Evolutionary conservation across 2,329 filamentous ascomycete genomes (phyloP), one percentile per base, ranked within the genome.

Genomic region (Xylaria sp.): DNA sequence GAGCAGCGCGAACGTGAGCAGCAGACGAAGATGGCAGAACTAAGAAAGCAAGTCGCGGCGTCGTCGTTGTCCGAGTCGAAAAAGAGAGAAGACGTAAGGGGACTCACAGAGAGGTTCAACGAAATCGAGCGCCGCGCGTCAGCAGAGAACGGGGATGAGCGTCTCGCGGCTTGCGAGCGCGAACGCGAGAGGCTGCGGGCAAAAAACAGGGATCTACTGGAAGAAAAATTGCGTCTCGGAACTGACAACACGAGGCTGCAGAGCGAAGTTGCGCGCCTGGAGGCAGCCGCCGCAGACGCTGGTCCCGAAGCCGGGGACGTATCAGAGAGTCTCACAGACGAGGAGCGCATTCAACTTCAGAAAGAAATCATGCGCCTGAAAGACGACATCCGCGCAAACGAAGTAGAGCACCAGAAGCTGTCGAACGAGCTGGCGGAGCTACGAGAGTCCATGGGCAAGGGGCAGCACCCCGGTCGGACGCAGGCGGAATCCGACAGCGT

Each of bases 1-100:
- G 63, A 70, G 44, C 48, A 69, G 18, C 1, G 59, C 23, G 48
- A 69, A 15, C 44, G 31, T 31, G 41, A 62, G 55, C 66, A 31
- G 13, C 48, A 59, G 10, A 39, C 55, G 4, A 31, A 25, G 20
- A 57, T 44, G 57, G 52, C 20, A 10, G 51, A 58, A 1, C 56
- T 61, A n/a, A 34, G n/a, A 23, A 58, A 41, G 15, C 7, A 54
- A 56, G 25, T 9, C 20, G 46, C 46, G 3, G 46, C 46, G 20
- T 23, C 20, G 10, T 9, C 46, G 46, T 25, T 25, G 23, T 23
- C 20, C 9, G 46, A 25, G 20, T 5, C 46, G 3, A 51, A 50
- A 7, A 31, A 25, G 39, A 44, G 18, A 44, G 39, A 44, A 44
- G 39, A 44, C 5, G 18, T 15, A 15, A 44, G 39, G n/a, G 7